Conservation (phyloP, 1,139 yeast species). For the Pichia sp. region DNA sequence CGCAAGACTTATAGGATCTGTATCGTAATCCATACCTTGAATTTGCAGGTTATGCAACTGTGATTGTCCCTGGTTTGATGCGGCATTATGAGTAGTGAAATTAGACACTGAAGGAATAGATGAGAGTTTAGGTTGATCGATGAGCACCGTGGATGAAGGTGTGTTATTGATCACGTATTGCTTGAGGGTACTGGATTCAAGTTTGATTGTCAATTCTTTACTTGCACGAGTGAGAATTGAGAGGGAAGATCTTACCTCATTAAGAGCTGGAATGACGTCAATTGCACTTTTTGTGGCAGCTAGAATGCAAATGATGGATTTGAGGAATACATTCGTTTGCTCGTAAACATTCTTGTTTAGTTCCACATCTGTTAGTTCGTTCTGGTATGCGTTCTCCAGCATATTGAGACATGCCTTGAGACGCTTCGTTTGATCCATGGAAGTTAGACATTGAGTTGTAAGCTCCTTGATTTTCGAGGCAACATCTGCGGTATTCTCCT, state of each 20-base stretch:
- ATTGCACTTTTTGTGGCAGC: slow-evolving; percentile 73
- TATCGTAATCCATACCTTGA: not conserved
- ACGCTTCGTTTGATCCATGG: slow-evolving; percentile 73
- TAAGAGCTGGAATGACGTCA: slow-evolving; percentile 76
- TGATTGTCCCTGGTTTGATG: too few species aligned
- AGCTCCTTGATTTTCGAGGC: slow-evolving; percentile 69
- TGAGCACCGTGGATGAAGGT: slow-evolving; percentile 11
- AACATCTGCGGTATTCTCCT: slow-evolving; percentile 22
- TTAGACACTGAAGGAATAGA: slow-evolving; percentile 27
- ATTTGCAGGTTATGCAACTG: too few species aligned
- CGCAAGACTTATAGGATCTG: not conserved
- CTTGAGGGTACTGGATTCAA: slow-evolving; percentile 57
- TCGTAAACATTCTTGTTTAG: slow-evolving; percentile 76
- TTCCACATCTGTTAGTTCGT: slow-evolving; percentile 38
- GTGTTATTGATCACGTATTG: slow-evolving; percentile 20
- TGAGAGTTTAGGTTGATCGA: slow-evolving; percentile 27
- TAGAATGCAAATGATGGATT: slow-evolving; percentile 74
- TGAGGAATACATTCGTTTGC: slow-evolving; percentile 74
- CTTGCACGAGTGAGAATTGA: slow-evolving; percentile 81
- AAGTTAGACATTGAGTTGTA: slow-evolving; percentile 67
- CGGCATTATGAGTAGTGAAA: not conserved
- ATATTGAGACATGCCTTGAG: slow-evolving; percentile 52
- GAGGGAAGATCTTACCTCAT: slow-evolving; percentile 74
- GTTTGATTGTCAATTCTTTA: slow-evolving; percentile 77
- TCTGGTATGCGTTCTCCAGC: slow-evolving; percentile 30